Evolutionary conservation across 2,329 filamentous ascomycete genomes (phyloP), one percentile per base, ranked within the genome.

Genomic region (Chlorencoelia australis): DNA sequence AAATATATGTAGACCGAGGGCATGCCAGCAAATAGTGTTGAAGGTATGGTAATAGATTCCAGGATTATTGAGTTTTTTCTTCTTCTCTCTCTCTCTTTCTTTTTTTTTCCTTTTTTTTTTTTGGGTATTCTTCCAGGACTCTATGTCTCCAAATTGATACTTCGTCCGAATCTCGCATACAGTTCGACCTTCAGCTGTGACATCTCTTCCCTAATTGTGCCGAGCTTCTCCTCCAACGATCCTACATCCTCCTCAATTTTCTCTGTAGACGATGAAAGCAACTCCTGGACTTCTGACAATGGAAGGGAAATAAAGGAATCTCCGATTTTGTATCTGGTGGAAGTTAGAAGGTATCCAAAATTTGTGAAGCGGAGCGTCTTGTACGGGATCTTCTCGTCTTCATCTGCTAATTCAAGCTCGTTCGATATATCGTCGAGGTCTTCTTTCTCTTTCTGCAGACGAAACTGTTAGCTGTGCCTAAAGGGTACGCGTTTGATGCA

Each of bases 71-170:
- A n/a, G n/a, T n/a, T n/a, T n/a, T n/a, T n/a, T n/a, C n/a, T n/a
- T n/a, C n/a, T n/a, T n/a, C n/a, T n/a, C n/a, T n/a, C n/a, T n/a
- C n/a, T n/a, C n/a, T n/a, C n/a, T n/a, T n/a, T n/a, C n/a, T n/a
- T n/a, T n/a, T n/a, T n/a, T n/a, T n/a, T n/a, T n/a, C n/a, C n/a
- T n/a, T n/a, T n/a, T n/a, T n/a, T n/a, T 33, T 19, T 33, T 27
- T 26, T 47, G 43, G 44, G 43, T 47, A 46, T 49, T 34, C 41
- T 50, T 47, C 35, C 43, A 42, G 41, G 27, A 33, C 4, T 52
- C 72, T 68, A 91, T 50, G 82, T 85, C 63, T 98, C 91, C 47
- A 96, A 69, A 63, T 98, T 98, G 68, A 98, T 98, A 59, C 88
- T 94, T 60, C 83, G 78, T 38, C 91, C 91, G 63, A 98, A 98